These are phyloP conservation scores for Talaromyces pinophilus DNA, from an alignment of 2,329 filamentous ascomycete genomes.

Conservation along the genomic window DNA sequence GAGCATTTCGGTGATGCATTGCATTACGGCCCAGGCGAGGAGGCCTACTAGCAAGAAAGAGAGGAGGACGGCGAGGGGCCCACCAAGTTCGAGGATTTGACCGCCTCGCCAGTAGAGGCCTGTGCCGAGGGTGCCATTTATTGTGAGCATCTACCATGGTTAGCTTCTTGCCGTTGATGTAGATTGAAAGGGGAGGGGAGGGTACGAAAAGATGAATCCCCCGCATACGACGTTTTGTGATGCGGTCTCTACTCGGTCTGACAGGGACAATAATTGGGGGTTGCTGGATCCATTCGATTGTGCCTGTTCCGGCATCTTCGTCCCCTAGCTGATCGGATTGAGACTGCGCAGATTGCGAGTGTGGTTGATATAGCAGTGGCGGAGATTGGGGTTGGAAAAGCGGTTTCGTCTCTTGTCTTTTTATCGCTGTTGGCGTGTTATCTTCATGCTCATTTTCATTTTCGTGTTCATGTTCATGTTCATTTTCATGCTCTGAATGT, in stretches of 20 bases:
- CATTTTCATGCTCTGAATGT: background rate
- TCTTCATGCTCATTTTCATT: background rate
- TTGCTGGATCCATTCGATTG: constrained; percentile 11
- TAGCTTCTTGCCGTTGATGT: no score
- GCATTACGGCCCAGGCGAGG: constrained; percentile 40
- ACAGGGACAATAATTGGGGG: constrained; percentile 12
- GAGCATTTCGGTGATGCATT: constrained; percentile 43
- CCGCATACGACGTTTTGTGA: constrained; percentile 22
- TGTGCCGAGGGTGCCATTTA: constrained; percentile 39
- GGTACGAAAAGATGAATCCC: constrained; percentile 33
- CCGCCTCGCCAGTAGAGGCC: constrained; percentile 38
- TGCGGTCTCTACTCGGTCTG: constrained; percentile 12
- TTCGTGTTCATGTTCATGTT: background rate
- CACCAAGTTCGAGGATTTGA: constrained; percentile 37
- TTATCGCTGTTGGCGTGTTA: background rate
- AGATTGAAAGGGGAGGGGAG: no score
- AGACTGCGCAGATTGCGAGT: background rate
- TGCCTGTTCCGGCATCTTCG: background rate
- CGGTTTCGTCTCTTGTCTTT: background rate
- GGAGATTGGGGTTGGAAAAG: background rate
- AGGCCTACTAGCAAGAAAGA: constrained; percentile 37
- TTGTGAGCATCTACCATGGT: constrained; percentile 36
- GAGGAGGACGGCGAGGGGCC: constrained; percentile 36
- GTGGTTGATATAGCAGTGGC: background rate
- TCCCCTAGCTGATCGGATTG: background rate